Evolutionary conservation across 2,329 filamentous ascomycete species (phyloP), one percentile per base, ranked within the genome.

Genomic region (Aspergillus tanneri): DNA sequence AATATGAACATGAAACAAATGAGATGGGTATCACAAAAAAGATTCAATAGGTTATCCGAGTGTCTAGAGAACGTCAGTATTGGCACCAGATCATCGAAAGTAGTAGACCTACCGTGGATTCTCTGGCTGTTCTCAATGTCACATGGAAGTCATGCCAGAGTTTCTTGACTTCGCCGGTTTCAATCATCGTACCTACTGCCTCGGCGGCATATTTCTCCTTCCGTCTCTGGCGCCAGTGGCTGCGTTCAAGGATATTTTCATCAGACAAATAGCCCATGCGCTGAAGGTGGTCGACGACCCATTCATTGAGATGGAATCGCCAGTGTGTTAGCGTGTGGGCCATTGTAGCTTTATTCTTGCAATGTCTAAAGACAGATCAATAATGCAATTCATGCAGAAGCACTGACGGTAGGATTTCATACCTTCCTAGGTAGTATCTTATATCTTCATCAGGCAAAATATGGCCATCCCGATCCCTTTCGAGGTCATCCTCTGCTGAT

Each of bases 301-400:
- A 87, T 54, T 85, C 78, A 61, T 87, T 85, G n/a, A 92, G 80
- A 37, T 84, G 80, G 50, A 80, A 81, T 47, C 85, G 85, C 88
- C 88, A 91, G 68, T 93, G 88, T 4, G 83, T 77, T 3, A 92
- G 76, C 1, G 78, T 79, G 61, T 92, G 88, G 0, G 86, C 85
- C 30, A 84, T 84, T 54, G 83, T 76, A 0, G 88, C 87, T 55
- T 85, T 86, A 24, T 72, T 69, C 60, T 78, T 80, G 71, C 84
- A 87, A 50, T 77, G 76, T 51, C 72, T 72, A 42, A 35, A 27
- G n/a, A n/a, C n/a, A 22, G 5, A 35, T 38, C 8, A 4, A 28
- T 41, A 21, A 32, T n/a, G 19, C 12, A 5, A 40, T 19, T 34
- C 10, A 28, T 23, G 16, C 14, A 3, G 9, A 22, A n/a, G 27